Conservation (phyloP, 768 basidiomycete species). For the Pisolithus microcarpus region DNA sequence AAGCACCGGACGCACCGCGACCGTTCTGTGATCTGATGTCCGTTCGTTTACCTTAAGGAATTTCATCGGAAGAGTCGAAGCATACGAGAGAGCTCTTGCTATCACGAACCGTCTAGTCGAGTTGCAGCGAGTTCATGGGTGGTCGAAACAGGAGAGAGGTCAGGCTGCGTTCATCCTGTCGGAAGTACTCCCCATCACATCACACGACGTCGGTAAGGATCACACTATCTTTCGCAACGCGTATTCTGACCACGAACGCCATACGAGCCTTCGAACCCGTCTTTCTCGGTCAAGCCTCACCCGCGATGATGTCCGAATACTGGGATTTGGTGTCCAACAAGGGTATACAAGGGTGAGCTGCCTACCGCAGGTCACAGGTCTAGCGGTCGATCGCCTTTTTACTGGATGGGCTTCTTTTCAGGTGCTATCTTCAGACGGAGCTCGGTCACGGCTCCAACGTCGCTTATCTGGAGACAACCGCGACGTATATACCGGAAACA, state of each 20-base stretch:
- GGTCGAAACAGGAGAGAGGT: conserved; percentile 42
- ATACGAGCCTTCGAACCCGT: conserved; percentile 56
- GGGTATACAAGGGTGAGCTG: conserved; percentile 47
- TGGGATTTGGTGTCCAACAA: conserved; percentile 41
- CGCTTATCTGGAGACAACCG: conserved; percentile 61
- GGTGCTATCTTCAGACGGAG: conserved; percentile 73
- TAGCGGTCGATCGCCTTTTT: too few relatives aligned
- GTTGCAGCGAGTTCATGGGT: conserved; percentile 45
- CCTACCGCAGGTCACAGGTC: neutral
- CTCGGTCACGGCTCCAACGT: conserved; percentile 76
- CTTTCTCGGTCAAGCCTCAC: conserved; percentile 52
- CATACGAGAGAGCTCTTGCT: conserved; percentile 46
- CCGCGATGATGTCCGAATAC: conserved; percentile 46
- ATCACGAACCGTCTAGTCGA: conserved; percentile 54
- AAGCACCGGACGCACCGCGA: neutral
- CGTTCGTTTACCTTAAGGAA: conserved; percentile 29
- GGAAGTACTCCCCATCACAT: conserved; percentile 43
- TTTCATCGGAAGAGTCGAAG: conserved; percentile 52
- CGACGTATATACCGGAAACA: conserved; percentile 61
- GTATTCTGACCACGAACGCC: conserved; percentile 3
- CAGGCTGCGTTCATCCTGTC: conserved; percentile 44
- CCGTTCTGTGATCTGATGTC: neutral
- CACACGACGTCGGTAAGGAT: conserved; percentile 32
- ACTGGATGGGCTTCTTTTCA: too few relatives aligned
- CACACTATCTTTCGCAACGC: neutral